Base-by-base conservation (phyloP, 805 yeast genomes). In the Candida jianshihensis region DNA sequence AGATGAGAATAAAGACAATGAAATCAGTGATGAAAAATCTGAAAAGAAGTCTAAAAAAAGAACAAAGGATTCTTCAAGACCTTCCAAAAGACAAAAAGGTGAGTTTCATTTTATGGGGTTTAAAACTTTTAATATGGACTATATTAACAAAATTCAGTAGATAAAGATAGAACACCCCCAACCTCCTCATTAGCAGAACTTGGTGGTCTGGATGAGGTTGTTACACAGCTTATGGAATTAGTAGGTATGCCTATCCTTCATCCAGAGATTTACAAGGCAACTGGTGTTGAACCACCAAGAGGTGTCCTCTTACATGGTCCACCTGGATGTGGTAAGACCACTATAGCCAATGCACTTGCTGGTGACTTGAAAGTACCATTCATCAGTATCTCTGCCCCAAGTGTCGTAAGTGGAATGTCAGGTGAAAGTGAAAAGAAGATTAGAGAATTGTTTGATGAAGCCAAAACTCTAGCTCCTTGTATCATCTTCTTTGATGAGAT, bases 371-470 rank as follows among this genome's bases (percentile, higher is more conserved):
- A 87, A 47, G 96, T 92, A 0, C 96, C 97, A 0, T 92, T 92
- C 54, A 76, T 92, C 14, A 81, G 83, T 31, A 71, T 92, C 1
- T 83, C 95, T 19, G 97, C 98, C 0, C 98, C 98, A 1, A 81
- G 95, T 3, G 86, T 92, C 8, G 97, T 92, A 0, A 85, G 96
- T 42, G 98, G 98, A 5, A 92, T 92, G 97, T 86, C 96, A n/a
- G 98, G 98, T 30, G 98, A 92, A 58, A 78, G 90, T 44, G 98
- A 92, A 58, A 92, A 92, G 66, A 89, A 90, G 54, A 68, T 92
- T 17, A 70, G 98, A 43, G 97, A 92, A 40, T 66, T 90, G 26
- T 90, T 90, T 53, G 96, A 88, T 26, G 97, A 92, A 54, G 98
- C 98, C 4, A 81, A 80, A 51, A 50, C 71, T 4, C 54, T 87